Percentiles rank a stretch among this genome's conserved stretches.
These are phyloP conservation scores for Magnaporthiopsis rhizophila DNA, from an alignment of 2,329 filamentous ascomycete species.

Conservation along the genomic window DNA sequence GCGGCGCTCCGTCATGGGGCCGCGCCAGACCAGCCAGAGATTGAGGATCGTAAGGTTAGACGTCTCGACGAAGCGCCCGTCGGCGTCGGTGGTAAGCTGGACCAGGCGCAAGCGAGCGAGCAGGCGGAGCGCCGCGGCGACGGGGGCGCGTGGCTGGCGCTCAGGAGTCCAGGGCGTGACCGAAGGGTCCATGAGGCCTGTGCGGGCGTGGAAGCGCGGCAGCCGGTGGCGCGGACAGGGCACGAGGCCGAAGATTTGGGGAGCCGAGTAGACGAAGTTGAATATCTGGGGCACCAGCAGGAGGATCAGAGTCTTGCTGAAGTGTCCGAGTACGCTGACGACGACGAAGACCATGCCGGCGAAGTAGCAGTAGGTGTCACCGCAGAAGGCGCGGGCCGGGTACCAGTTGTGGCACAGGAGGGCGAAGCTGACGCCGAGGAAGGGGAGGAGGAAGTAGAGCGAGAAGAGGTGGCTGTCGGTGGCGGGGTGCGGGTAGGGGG, in stretches of 20 bases:
- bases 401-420: constrained; percentile 92
- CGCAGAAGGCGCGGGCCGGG: constrained; percentile 89
- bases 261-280: constrained; percentile 91
- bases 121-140: constrained; percentile 58
- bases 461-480: constrained; percentile 95
- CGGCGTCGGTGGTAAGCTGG: constrained; percentile 56
- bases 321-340: constrained; percentile 92
- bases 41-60: constrained; percentile 92
- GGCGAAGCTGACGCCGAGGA: constrained; percentile 84
- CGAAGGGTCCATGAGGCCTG: constrained; percentile 79
- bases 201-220: constrained; percentile 78
- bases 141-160: constrained; percentile 56
- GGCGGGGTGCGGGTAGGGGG: constrained; percentile 81
- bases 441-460: constrained; percentile 87
- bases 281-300: constrained; percentile 89
- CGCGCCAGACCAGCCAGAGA: constrained; percentile 92
- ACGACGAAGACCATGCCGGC: constrained; percentile 98
- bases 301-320: constrained; percentile 91
- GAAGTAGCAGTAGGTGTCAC: constrained; percentile 99
- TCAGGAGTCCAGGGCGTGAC: constrained; percentile 65
- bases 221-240: constrained; percentile 90
- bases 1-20: constrained; percentile 79
- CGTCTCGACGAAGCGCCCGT: constrained; percentile 67
- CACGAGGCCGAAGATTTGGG: constrained; percentile 83
- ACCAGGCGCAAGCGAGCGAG: constrained; percentile 63